A percentile compares a stretch with the other conserved stretches of the same genome.
Conservation (phyloP, 2,329 filamentous ascomycete genomes). For the Penicillium olsonii region DNA sequence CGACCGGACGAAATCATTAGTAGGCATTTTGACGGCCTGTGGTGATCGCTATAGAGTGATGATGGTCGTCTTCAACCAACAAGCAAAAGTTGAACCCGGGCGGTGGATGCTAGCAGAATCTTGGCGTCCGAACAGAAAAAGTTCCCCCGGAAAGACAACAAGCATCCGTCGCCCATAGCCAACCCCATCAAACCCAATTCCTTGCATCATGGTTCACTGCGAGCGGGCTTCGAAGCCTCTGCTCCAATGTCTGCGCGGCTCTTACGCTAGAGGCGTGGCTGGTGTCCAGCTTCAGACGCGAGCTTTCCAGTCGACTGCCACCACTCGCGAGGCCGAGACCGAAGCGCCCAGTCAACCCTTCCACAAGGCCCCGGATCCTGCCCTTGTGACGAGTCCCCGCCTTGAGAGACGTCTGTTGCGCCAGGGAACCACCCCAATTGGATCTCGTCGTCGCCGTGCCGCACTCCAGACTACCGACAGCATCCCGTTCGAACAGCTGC, state of each 20-base stretch:
- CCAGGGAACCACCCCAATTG: slow-evolving; percentile 70
- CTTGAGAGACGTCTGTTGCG: slow-evolving; percentile 70
- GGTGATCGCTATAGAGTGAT: slow-evolving; percentile 11
- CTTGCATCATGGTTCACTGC: slow-evolving; percentile 42
- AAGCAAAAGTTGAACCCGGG: slow-evolving; percentile 38
- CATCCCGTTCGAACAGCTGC: slow-evolving; percentile 87
- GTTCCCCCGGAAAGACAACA: slow-evolving; percentile 35
- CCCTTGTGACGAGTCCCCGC: slow-evolving; percentile 64
- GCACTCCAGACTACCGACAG: slow-evolving; percentile 66
- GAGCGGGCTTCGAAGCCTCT: slow-evolving; percentile 46
- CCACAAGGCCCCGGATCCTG: slow-evolving; percentile 58
- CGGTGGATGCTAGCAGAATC: slow-evolving; percentile 37
- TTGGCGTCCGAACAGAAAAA: slow-evolving; percentile 40
- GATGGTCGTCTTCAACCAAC: slow-evolving; percentile 17
- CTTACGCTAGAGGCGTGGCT: slow-evolving; percentile 35
- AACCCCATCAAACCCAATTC: slow-evolving; percentile 13
- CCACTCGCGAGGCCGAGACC: slow-evolving; percentile 47
- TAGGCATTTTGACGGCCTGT: slow-evolving; percentile 34
- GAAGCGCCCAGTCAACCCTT: slow-evolving; percentile 42
- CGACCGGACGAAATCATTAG: slow-evolving; percentile 37
- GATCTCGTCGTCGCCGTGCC: slow-evolving; percentile 79
- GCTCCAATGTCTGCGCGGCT: slow-evolving; percentile 44
- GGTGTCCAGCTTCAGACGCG: slow-evolving; percentile 43
- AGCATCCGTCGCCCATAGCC: slow-evolving; percentile 21
- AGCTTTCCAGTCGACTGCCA: slow-evolving; percentile 51